Conservation (phyloP, 2,329 filamentous ascomycete species). For the Colletotrichum orbiculare region DNA sequence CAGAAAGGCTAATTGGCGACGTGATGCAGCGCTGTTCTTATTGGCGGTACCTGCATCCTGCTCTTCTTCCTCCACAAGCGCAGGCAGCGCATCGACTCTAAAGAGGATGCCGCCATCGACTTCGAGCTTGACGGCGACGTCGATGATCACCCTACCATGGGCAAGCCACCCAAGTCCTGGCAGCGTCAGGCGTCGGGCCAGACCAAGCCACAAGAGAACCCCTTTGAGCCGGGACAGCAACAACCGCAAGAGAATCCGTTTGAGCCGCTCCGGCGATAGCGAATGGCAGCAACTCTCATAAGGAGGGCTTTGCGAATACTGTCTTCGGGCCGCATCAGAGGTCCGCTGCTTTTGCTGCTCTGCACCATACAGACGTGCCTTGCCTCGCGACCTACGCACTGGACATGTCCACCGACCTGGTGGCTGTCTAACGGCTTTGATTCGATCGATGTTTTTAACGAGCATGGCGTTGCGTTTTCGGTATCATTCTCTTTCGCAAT, state of each 20-base stretch:
- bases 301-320: not conserved
- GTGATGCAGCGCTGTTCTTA: conserved; percentile 26
- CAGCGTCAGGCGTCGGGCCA: conserved; percentile 23
- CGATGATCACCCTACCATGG: conserved; percentile 33
- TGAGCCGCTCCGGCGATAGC: conserved; percentile 28
- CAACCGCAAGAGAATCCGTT: conserved; percentile 28
- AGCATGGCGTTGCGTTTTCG: conserved; percentile 33
- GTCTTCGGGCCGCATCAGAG: not conserved
- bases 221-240: conserved; percentile 20
- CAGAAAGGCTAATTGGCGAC: conserved; percentile 4
- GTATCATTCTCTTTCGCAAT: conserved; percentile 7
- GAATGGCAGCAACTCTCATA: not conserved
- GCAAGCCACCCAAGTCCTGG: conserved; percentile 31
- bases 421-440: conserved; percentile 2
- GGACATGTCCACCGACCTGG: not conserved
- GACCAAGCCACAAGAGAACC: conserved; percentile 22
- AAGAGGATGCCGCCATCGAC: conserved; percentile 26
- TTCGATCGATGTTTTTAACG: conserved; percentile 25
- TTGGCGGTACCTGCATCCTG: conserved; percentile 9
- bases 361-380: not conserved
- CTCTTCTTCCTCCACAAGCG: conserved; percentile 25
- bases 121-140: conserved; percentile 32
- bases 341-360: not conserved
- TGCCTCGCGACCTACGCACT: not conserved
- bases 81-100: conserved; percentile 19